Evolutionary conservation across 2,329 filamentous ascomycete species (phyloP), one percentile per base, ranked within the genome.

Genomic region (Apiospora aurea): DNA sequence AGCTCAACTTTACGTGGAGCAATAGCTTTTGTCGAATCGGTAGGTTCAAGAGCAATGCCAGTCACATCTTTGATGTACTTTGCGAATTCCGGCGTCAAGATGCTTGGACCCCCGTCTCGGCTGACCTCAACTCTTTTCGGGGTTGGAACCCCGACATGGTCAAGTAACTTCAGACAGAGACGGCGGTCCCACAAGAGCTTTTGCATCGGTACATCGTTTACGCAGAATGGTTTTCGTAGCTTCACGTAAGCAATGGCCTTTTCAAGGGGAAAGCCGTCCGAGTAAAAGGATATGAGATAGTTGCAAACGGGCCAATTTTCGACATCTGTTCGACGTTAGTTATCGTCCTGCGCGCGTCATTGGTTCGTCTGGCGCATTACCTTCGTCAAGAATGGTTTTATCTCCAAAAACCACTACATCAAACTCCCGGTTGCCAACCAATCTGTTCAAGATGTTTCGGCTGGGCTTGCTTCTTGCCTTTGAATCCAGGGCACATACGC

Each of bases 401-500:
- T 99, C 96, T 67, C 96, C 97, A 84, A 99, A 99, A 16, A 99
- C 96, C 74, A 97, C 92, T 34, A 98, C 95, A 78, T 99, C 96
- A 79, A 99, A 98, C 77, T 98, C 96, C 69, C 92, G 90, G 75
- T 97, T 95, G 46, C 93, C 91, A 75, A 98, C 96, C 26, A 99
- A 87, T 69, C 95, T 91, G 79, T 97, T 98, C 73, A 99, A 85
- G 76, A 99, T 99, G 79, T 97, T 98, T 76, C 97, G 90, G 80
- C 96, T 98, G 1, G 96, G 96, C 82, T 98, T 98, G 86, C 95
- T 98, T 78, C 96, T 90, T 47, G 96, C 96, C 84, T 99, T 99
- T 76, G 96, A 90, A 83, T 99, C 96, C 72, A 99, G 86, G 29
- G 96, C 97, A 81, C 96, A 99, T 13, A 99, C 94, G 70, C 96